These are phyloP conservation scores for Peronosclerospora sorghi DNA, from an alignment of 352 stramenopile genomes.

Conservation along the genomic window DNA sequence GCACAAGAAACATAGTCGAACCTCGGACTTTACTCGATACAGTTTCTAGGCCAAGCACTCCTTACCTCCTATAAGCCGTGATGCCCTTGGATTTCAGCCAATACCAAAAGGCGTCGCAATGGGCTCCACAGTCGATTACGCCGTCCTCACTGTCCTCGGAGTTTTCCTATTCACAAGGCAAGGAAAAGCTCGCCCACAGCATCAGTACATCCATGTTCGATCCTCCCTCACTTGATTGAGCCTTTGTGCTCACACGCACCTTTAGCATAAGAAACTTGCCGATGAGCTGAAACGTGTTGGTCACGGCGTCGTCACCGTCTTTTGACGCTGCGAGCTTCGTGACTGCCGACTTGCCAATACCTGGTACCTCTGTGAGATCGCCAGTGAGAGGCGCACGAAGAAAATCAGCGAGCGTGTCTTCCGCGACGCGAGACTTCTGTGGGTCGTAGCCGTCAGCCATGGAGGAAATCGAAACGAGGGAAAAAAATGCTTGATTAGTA, in stretches of 20 bases:
- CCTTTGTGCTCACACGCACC: constrained; percentile 20
- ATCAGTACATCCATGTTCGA: no score
- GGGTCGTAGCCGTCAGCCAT: constrained; percentile 86
- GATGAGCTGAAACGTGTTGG: constrained; percentile 97
- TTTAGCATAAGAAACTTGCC: constrained; percentile 89
- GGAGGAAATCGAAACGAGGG: no score
- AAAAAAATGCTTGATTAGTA: no score
- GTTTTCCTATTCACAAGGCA: constrained; percentile 24
- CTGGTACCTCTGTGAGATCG: constrained; percentile 90
- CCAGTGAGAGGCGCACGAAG: constrained; percentile 84
- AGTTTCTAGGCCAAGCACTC: neutral
- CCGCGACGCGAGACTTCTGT: constrained; percentile 84
- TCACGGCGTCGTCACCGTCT: constrained; percentile 76
- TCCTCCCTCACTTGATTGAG: no score
- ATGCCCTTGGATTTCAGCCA: constrained; percentile 94
- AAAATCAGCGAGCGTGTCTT: constrained; percentile 89
- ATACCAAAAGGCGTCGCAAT: constrained; percentile 96
- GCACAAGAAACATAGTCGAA: constrained; percentile 5
- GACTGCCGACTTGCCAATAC: constrained; percentile 87
- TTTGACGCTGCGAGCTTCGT: constrained; percentile 76
- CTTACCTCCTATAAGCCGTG: constrained; percentile 83
- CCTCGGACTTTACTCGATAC: neutral
- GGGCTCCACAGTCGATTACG: constrained; percentile 86
- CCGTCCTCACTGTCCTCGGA: constrained; percentile 83
- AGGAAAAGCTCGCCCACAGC: no score